Percentiles rank a stretch among this genome's conserved stretches.
phyloP scores from a whole-genome alignment of 371 early-diverging fungal genomes.

The Saksenaea oblongispora region DNA sequence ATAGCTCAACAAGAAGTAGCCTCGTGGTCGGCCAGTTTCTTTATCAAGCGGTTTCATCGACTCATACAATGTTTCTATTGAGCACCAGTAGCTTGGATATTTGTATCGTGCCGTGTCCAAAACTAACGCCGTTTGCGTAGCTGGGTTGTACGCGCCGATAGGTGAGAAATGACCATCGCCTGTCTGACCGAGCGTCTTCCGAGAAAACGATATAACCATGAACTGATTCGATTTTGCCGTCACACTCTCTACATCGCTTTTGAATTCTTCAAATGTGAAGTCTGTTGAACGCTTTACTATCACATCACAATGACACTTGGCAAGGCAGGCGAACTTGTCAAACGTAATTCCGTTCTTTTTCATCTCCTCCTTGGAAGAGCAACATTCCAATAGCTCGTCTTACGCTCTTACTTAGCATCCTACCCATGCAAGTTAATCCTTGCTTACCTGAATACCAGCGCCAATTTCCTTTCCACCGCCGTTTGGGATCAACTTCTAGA shows the following conservation, averaged over 20 bases:
- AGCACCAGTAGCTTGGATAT: conserved; percentile 84
- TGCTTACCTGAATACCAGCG: conserved; percentile 64
- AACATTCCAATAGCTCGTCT: conserved; percentile 88
- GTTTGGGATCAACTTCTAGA: conserved; percentile 87
- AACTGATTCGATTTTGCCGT: conserved; percentile 72
- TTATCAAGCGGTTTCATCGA: conserved; percentile 80
- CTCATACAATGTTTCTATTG: conserved; percentile 71
- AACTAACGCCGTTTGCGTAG: conserved; percentile 70
- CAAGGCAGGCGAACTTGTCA: conserved; percentile 86
- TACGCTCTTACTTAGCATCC: background rate
- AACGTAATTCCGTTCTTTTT: conserved; percentile 86
- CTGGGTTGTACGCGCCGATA: conserved; percentile 71
- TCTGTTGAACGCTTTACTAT: conserved; percentile 69
- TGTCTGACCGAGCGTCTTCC: conserved; percentile 82
- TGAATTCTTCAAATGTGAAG: conserved; percentile 74
- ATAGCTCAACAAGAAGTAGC: conserved; percentile 80
- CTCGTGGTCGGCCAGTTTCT: conserved; percentile 80
- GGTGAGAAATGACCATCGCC: conserved; percentile 89
- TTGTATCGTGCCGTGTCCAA: conserved; percentile 79
- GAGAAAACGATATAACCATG: conserved; percentile 87
- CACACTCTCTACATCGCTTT: conserved; percentile 68
- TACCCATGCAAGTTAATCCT: background rate
- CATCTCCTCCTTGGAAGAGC: conserved; percentile 76
- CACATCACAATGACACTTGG: conserved; percentile 83
- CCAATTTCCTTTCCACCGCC: conserved; percentile 93